These are phyloP conservation scores for Camellia lanceoleosa DNA, from an alignment of 148 eudicot genomes.

Conservation along the genomic window DNA sequence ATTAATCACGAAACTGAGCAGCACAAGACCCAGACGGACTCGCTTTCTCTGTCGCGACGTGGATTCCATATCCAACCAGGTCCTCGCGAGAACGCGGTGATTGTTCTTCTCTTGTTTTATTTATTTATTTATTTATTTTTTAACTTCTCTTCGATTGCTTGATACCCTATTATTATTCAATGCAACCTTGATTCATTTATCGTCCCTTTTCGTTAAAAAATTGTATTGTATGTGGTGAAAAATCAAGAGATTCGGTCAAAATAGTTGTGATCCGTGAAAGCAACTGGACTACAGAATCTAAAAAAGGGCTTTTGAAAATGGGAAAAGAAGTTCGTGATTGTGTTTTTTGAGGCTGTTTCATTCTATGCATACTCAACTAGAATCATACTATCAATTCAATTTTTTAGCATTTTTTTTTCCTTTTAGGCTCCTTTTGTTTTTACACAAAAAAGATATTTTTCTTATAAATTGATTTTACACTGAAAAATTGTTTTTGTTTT, in stretches of 20 bases:
- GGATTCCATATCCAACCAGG: slow-evolving; percentile 66
- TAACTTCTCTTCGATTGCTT: neutral
- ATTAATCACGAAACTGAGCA: neutral
- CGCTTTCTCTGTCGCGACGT: slow-evolving; percentile 37
- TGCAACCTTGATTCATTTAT: neutral
- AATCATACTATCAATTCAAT: neutral
- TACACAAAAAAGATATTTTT: no score
- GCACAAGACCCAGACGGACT: slow-evolving; percentile 35
- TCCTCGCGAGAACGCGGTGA: slow-evolving; percentile 78
- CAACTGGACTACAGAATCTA: neutral
- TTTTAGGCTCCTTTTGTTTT: no score
- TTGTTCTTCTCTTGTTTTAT: slow-evolving; percentile 19
- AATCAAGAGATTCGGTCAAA: slow-evolving; percentile 6
- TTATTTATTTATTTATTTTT: no score
- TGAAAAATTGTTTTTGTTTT: no score
- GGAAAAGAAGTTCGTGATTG: neutral
- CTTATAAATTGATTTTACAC: no score
- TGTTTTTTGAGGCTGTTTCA: no score
- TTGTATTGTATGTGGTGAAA: no score
- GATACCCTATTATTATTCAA: neutral
- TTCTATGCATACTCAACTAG: neutral
- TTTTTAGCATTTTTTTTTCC: neutral
- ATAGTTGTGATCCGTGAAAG: neutral
- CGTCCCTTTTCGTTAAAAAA: no score
- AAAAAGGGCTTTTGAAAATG: neutral